A percentile compares a stretch with the other conserved stretches of the same genome.
phyloP scores from a whole-genome alignment of 371 early-diverging fungal species.

The Dinochytrium kinnereticum region DNA sequence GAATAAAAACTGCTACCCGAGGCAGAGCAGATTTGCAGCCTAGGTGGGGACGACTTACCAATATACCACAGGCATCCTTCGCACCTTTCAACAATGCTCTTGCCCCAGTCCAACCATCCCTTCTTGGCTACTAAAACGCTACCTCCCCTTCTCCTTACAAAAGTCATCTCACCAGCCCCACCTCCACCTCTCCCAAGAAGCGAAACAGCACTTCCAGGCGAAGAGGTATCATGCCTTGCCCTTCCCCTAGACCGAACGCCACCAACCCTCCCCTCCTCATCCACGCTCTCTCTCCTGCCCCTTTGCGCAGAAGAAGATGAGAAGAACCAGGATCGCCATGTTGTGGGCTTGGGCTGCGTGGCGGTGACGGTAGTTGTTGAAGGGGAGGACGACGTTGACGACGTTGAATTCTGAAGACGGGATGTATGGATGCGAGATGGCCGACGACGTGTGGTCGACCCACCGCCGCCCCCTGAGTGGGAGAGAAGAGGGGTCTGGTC shows the following conservation, averaged over 20 bases:
- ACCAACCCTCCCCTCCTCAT: neutral
- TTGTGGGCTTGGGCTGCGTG: no score
- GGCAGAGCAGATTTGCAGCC: no score
- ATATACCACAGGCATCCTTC: slow-evolving; percentile 43
- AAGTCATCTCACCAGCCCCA: neutral
- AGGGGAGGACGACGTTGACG: no score
- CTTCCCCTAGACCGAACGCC: neutral
- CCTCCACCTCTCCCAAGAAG: neutral
- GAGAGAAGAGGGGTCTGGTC: no score
- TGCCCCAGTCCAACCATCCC: neutral
- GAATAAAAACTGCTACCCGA: neutral
- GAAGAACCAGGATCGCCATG: no score
- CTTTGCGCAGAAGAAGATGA: no score
- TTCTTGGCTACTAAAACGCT: neutral
- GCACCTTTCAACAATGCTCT: neutral
- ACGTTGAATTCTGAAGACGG: no score
- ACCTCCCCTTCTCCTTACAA: neutral
- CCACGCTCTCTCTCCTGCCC: neutral
- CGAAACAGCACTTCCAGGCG: no score
- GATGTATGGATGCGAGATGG: neutral
- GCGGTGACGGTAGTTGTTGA: no score
- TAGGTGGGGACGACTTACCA: no score
- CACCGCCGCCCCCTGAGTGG: no score
- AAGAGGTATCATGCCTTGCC: no score
- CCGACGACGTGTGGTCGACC: neutral